Evolutionary conservation across 2,329 filamentous ascomycete genomes (phyloP).

Genomic region (Calcarisporium arbuscula): DNA sequence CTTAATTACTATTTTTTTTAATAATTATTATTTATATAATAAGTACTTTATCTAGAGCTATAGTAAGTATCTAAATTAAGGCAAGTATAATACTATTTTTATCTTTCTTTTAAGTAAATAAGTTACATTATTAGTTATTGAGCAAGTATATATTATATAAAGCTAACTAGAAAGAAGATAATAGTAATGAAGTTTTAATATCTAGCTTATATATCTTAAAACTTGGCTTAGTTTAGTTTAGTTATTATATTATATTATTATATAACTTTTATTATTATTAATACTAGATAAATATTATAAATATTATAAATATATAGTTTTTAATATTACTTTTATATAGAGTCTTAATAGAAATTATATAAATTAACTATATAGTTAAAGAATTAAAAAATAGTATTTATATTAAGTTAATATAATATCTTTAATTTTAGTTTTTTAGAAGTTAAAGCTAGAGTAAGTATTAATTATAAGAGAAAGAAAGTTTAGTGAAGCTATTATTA

Average conservation of each 20-base stretch:
- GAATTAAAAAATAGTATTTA: not conserved
- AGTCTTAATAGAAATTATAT: not conserved
- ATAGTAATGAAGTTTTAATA: not conserved
- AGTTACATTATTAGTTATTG: not conserved
- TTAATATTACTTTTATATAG: not conserved
- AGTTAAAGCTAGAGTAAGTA: not conserved
- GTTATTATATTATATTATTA: constrained; percentile 3
- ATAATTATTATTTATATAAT: not conserved
- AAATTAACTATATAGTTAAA: not conserved
- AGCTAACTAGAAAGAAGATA: too few species aligned
- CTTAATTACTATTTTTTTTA: not conserved
- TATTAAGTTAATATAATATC: too few species aligned
- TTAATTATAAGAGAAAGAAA: constrained; percentile 1
- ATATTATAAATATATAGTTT: not conserved
- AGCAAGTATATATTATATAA: constrained; percentile 11
- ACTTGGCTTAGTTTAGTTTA: not conserved
- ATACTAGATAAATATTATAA: constrained; percentile 1
- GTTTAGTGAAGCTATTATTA: constrained; percentile 1
- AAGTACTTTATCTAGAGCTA: not conserved
- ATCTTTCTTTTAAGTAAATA: constrained; percentile 1
- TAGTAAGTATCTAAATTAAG: not conserved
- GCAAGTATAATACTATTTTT: not conserved
- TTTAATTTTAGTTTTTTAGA: too few species aligned
- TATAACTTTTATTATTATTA: constrained; percentile 1
- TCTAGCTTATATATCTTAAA: not conserved